Percentiles rank a stretch among this genome's conserved stretches.
Conservation (phyloP, 257 asterid genomes). For the Solanum sparsipilum region DNA sequence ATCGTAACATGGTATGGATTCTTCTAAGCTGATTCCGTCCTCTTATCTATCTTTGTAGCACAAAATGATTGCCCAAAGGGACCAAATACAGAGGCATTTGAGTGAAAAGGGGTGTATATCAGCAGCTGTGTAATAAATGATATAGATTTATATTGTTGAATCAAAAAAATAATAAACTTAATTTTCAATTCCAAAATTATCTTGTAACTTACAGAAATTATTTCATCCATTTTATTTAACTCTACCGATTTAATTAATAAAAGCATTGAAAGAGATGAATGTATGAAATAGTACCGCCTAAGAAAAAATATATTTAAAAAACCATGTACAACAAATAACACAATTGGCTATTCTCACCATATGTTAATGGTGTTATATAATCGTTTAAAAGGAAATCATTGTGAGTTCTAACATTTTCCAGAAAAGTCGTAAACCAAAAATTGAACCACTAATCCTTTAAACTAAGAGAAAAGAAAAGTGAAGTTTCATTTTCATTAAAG, state of each 20-base stretch:
- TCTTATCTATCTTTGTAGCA: neutral
- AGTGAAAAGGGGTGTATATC: neutral
- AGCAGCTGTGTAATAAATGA: neutral
- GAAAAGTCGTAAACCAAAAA: neutral
- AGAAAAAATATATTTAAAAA: neutral
- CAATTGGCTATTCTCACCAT: neutral
- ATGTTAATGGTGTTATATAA: neutral
- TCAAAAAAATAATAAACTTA: too few species aligned
- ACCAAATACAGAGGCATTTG: neutral
- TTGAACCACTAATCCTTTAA: neutral
- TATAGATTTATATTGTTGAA: neutral
- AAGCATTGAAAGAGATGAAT: neutral
- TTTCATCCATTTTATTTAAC: too few species aligned
- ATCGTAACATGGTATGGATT: neutral
- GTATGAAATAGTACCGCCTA: neutral
- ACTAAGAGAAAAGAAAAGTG: too few species aligned
- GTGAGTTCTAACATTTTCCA: neutral
- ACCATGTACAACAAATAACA: neutral
- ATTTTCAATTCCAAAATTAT: too few species aligned
- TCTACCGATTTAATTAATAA: neutral
- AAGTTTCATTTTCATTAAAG: neutral
- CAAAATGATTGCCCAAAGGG: neutral
- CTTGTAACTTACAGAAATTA: neutral
- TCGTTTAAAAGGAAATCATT: neutral
- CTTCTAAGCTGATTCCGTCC: neutral